Conservation (phyloP, 495 filamentous ascomycete genomes). For the Letharia lupina region DNA sequence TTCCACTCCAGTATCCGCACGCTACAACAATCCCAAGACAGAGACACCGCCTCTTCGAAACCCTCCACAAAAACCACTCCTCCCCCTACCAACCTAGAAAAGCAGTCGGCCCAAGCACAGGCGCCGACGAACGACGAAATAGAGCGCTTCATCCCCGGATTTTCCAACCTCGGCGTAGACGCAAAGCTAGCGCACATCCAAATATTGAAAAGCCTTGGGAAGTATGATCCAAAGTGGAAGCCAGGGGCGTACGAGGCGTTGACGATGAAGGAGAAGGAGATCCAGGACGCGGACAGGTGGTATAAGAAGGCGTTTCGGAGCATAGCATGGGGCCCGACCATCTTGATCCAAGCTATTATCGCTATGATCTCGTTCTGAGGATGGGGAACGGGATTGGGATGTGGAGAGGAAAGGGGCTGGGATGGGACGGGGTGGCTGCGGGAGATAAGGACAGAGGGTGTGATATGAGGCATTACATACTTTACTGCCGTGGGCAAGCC, state of each 20-base stretch:
- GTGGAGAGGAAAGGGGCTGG: too few species aligned
- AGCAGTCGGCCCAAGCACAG: neutral
- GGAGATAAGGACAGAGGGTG: neutral
- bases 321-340: constrained; percentile 9
- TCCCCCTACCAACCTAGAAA: neutral
- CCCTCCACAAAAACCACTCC: neutral
- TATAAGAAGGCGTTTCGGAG: neutral
- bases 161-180: neutral
- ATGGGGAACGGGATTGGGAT: neutral
- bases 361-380: neutral
- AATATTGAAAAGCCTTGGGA: neutral
- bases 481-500: too few species aligned
- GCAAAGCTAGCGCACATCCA: neutral
- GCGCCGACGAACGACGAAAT: neutral
- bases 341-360: neutral
- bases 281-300: neutral
- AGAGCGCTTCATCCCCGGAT: neutral
- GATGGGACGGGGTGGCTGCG: too few species aligned
- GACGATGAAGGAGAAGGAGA: neutral
- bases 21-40: neutral
- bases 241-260: neutral
- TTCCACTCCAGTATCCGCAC: neutral
- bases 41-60: neutral
- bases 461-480: too few species aligned
- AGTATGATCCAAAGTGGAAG: neutral